These are phyloP conservation scores for Alloteropsis semialata DNA, from an alignment of 176 grass and related monocot species.

Conservation along the genomic window DNA sequence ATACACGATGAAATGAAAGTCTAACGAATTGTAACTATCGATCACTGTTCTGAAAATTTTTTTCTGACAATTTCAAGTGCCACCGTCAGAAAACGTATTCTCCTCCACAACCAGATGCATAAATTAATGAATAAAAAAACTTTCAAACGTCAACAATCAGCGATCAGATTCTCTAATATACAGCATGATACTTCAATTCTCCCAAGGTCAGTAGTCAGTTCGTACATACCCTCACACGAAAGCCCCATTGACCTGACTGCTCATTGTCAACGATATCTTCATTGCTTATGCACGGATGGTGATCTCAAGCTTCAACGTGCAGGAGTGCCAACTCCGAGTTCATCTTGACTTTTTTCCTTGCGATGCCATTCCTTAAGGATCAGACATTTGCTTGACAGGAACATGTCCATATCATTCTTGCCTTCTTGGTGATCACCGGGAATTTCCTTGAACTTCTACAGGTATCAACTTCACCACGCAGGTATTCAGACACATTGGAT, in stretches of 20 bases:
- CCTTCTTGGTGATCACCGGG: neutral
- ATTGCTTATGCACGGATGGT: neutral
- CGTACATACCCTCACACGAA: neutral
- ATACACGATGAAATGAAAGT: neutral
- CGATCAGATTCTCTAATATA: neutral
- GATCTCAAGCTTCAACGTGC: neutral
- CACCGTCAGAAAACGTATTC: neutral
- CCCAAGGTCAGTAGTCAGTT: neutral
- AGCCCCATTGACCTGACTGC: neutral
- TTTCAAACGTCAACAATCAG: neutral
- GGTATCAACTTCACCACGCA: conserved; percentile 12
- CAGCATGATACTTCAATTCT: neutral
- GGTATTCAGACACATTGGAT: neutral
- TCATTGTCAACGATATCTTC: neutral
- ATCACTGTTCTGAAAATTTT: neutral
- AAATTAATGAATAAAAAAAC: neutral
- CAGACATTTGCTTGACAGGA: neutral
- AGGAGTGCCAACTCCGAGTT: neutral
- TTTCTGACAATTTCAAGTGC: neutral
- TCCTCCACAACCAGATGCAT: neutral
- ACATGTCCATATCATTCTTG: neutral
- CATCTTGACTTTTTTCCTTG: neutral
- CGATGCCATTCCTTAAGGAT: neutral
- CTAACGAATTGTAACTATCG: neutral
- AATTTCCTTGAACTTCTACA: conserved; percentile 17